Conservation (phyloP, 495 filamentous ascomycete species). For the Penicillium paxilli region DNA sequence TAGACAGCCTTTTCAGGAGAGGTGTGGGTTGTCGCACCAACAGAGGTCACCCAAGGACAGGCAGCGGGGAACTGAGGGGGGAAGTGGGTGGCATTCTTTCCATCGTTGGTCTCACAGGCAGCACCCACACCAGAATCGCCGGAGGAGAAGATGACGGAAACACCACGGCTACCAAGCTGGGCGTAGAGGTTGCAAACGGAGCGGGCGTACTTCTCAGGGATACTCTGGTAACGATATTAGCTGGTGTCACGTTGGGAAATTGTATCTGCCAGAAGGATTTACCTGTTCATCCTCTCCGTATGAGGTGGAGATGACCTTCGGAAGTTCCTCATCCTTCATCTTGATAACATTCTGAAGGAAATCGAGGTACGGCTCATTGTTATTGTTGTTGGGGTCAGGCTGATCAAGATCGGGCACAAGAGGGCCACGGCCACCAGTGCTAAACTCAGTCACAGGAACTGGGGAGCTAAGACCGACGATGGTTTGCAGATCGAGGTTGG, state of each 20-base stretch:
- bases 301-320: constrained; percentile 73
- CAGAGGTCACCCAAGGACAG: constrained; percentile 73
- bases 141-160: constrained; percentile 68
- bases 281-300: constrained; percentile 78
- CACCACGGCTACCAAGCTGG: constrained; percentile 74
- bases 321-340: constrained; percentile 53
- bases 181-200: constrained; percentile 69
- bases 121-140: constrained; percentile 73
- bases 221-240: constrained; percentile 47
- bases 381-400: constrained; percentile 52
- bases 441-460: constrained; percentile 64
- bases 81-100: constrained; percentile 65
- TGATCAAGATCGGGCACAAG: constrained; percentile 63
- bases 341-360: constrained; percentile 64
- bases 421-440: constrained; percentile 61
- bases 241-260: background rate
- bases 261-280: background rate
- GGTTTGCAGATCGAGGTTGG: constrained; percentile 77
- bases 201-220: constrained; percentile 65
- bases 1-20: constrained; percentile 57
- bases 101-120: constrained; percentile 65
- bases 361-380: constrained; percentile 76
- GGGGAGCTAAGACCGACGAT: constrained; percentile 59
- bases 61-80: constrained; percentile 68
- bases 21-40: constrained; percentile 62